phyloP scores from a whole-genome alignment of 2,329 filamentous ascomycete genomes.

The Ophiostoma ulmi region DNA sequence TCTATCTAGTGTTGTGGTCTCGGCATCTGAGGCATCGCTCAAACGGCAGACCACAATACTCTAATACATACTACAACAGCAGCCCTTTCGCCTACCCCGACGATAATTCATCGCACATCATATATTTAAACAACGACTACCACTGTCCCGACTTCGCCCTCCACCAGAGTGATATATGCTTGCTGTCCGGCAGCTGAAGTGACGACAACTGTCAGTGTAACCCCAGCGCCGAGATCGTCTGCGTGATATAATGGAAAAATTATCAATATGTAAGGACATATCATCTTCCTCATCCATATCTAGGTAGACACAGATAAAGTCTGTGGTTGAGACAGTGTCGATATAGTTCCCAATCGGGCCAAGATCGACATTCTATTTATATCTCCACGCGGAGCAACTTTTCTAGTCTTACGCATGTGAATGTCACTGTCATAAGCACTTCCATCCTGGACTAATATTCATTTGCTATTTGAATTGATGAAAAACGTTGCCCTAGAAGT shows the following conservation, averaged over 20 bases:
- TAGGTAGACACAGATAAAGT: background rate
- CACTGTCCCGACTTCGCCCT: background rate
- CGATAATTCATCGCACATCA: background rate
- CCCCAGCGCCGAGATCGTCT: background rate
- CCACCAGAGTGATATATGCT: background rate
- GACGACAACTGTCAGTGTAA: background rate
- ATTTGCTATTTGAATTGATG: too few species aligned
- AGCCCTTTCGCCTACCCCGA: background rate
- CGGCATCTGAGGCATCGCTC: background rate
- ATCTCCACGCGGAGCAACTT: background rate
- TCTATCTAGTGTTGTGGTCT: background rate
- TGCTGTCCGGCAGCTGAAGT: background rate
- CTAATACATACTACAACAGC: background rate
- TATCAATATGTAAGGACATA: background rate
- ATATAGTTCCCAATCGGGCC: background rate
- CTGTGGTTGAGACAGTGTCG: background rate
- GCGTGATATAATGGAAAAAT: background rate
- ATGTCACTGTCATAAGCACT: background rate
- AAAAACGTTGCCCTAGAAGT: background rate
- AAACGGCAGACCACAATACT: background rate
- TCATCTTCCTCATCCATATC: background rate
- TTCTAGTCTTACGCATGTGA: background rate
- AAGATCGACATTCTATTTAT: slow-evolving; percentile 1
- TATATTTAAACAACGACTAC: background rate
- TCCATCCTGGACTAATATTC: background rate